Percentiles rank a stretch among this genome's conserved stretches.
These are phyloP conservation scores for Angomonas deanei DNA, from an alignment of 208 protist genomes.

Conservation along the genomic window DNA sequence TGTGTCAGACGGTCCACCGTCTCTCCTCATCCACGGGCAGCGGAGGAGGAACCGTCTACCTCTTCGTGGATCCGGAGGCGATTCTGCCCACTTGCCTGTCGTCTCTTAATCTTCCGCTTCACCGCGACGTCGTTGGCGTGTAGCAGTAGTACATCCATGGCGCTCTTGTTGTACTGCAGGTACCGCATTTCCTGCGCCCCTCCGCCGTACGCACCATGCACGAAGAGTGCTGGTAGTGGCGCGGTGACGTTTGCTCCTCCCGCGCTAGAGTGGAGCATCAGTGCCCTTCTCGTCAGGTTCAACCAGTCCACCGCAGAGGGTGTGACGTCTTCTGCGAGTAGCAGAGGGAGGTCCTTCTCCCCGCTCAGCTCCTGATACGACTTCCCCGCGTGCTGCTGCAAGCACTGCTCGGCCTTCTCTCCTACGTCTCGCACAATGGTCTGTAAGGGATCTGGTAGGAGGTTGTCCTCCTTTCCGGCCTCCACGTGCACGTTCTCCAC, in stretches of 20 bases:
- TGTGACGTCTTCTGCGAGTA: background rate
- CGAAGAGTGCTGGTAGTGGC: conserved; percentile 50
- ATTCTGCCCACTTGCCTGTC: conserved; percentile 48
- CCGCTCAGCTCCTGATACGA: background rate
- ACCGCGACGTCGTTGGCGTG: conserved; percentile 73
- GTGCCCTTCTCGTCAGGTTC: background rate
- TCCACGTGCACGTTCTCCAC: conserved; percentile 2
- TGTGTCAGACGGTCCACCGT: too few relatives aligned
- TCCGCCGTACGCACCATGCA: conserved; percentile 64
- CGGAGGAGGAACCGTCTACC: background rate
- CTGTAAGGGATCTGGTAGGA: background rate
- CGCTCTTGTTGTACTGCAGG: conserved; percentile 55
- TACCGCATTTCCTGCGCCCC: conserved; percentile 57
- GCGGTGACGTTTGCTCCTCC: background rate
- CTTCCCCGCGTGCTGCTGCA: background rate
- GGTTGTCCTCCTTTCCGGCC: background rate
- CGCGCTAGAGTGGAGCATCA: background rate
- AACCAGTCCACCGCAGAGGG: background rate
- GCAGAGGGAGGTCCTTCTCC: background rate
- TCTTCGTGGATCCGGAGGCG: conserved; percentile 64
- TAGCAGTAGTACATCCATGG: conserved; percentile 72
- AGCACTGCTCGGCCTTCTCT: background rate
- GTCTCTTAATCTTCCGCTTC: conserved; percentile 64
- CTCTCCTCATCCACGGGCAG: too few relatives aligned
- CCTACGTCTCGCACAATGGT: background rate